Base-by-base conservation (phyloP, 129 eudicot genomes). In the Sambucus nigra region DNA sequence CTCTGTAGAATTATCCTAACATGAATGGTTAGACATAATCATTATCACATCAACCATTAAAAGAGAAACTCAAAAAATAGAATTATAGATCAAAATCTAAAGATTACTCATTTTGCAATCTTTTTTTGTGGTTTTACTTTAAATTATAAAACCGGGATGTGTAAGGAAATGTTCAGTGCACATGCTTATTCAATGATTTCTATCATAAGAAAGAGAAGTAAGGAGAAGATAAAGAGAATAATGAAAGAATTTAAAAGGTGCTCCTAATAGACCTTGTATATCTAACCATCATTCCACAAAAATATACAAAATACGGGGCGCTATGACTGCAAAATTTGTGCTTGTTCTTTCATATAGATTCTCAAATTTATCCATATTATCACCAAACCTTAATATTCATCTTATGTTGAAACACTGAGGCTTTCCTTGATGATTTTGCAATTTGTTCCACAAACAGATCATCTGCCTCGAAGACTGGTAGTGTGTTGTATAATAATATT, bases 381-480 rank as follows among this genome's bases (percentile, higher is more conserved):
- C 20, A 13, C 2, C 15, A 40, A 14, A 40, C 46, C 14, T 42
- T 15, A 25, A 18, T 2, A 25, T 42, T 59, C 28, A 59, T 45
- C 64, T 59, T 53, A 59, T 59, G 26, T 59, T 59, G 39, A 53
- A 59, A 53, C 64, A 59, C 64, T 44, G 45, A 3, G 64, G 53
- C 45, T 10, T 59, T 24, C 64, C 64, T n/a, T 44, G 31, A 10
- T 25, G 20, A n/a, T n/a, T n/a, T 44, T 44, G 64, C 53, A 59
- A n/a, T 59, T 59, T 59, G 25, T 19, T 12, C 80, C 80, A 75
- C 61, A 75, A 64, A 65, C 80, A 75, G 40, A 75, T 22, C 80
- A 75, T 75, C 58, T 75, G 81, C 65, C 66, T 75, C 0, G 81
- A 76, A 6, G 80, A 75, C 47, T 75, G 80, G 35, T 75, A 69